These are phyloP conservation scores for Fusarium algeriense DNA, from an alignment of 2,329 filamentous ascomycete genomes.

Conservation along the genomic window DNA sequence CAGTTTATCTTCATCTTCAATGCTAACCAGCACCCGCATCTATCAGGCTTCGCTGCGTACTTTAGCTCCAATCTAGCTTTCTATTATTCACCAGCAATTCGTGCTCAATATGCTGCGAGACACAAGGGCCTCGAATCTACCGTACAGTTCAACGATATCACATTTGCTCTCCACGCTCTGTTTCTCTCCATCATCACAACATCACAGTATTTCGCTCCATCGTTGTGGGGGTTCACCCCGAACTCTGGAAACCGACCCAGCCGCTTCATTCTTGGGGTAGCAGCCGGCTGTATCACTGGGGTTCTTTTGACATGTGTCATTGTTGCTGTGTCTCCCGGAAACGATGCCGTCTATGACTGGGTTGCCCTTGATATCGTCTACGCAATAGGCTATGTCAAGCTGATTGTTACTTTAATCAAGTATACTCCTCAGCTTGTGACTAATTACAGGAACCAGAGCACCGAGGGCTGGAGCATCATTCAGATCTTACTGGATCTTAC, in stretches of 20 bases:
- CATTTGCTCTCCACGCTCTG: constrained; percentile 86
- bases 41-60: constrained; percentile 78
- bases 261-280: constrained; percentile 74
- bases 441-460: constrained; percentile 88
- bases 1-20: neutral
- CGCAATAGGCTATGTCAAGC: constrained; percentile 87
- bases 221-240: constrained; percentile 80
- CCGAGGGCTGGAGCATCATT: constrained; percentile 86
- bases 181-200: constrained; percentile 78
- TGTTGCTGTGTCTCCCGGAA: constrained; percentile 55
- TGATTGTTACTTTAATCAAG: constrained; percentile 89
- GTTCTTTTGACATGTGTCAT: constrained; percentile 65
- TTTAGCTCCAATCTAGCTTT: constrained; percentile 80
- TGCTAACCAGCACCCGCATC: constrained; percentile 31
- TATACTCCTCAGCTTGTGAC: constrained; percentile 88
- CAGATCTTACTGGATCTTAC: constrained; percentile 86
- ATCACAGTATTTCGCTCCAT: constrained; percentile 79
- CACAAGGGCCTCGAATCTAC: constrained; percentile 82
- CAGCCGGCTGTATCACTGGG: constrained; percentile 74
- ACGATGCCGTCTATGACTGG: constrained; percentile 63
- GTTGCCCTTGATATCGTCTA: constrained; percentile 73
- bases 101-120: constrained; percentile 84
- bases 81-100: constrained; percentile 82
- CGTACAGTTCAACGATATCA: constrained; percentile 89
- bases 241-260: constrained; percentile 67